Evolutionary conservation across 352 stramenopile species (phyloP).

Genomic region (Pythium chondricola): DNA sequence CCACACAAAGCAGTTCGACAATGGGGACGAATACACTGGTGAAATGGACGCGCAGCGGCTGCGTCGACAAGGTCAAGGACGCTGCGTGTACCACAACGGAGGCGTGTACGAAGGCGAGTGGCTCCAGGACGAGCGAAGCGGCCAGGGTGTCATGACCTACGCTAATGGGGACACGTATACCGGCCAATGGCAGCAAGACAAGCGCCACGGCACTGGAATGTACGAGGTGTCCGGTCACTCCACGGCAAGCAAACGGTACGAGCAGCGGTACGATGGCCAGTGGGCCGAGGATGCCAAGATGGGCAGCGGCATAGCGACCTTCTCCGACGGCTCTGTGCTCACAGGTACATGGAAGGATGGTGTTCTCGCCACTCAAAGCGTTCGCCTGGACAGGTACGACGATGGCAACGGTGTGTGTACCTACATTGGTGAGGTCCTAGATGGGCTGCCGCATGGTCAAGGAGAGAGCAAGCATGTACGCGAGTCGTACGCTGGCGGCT

Average conservation of each 20-base stretch:
- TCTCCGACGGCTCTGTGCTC: slow-evolving; percentile 40
- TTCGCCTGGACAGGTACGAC: slow-evolving; percentile 41
- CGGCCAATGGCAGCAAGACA: slow-evolving; percentile 41
- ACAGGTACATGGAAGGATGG: slow-evolving; percentile 30
- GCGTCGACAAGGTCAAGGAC: slow-evolving; percentile 49
- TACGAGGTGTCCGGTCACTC: slow-evolving; percentile 16
- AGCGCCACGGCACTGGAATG: slow-evolving; percentile 48
- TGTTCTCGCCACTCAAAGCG: slow-evolving; percentile 6
- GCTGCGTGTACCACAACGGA: slow-evolving; percentile 45
- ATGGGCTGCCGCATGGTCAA: slow-evolving; percentile 44
- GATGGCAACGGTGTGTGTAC: slow-evolving; percentile 39
- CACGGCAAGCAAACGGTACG: slow-evolving; percentile 3
- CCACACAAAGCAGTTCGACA: slow-evolving; percentile 40
- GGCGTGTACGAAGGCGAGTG: slow-evolving; percentile 69
- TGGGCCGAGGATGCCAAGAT: slow-evolving; percentile 55
- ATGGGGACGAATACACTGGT: slow-evolving; percentile 67
- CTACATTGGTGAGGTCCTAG: slow-evolving; percentile 39
- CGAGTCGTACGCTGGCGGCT: slow-evolving; percentile 53
- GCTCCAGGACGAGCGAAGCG: slow-evolving; percentile 36
- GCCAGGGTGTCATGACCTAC: slow-evolving; percentile 50
- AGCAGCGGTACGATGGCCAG: slow-evolving; percentile 60
- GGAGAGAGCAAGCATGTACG: slow-evolving; percentile 35
- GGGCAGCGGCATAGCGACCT: slow-evolving; percentile 61
- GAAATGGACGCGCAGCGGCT: slow-evolving; percentile 32
- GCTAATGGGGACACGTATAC: slow-evolving; percentile 41